Conservation (phyloP, 805 yeast genomes). For the Ogataea pini region DNA sequence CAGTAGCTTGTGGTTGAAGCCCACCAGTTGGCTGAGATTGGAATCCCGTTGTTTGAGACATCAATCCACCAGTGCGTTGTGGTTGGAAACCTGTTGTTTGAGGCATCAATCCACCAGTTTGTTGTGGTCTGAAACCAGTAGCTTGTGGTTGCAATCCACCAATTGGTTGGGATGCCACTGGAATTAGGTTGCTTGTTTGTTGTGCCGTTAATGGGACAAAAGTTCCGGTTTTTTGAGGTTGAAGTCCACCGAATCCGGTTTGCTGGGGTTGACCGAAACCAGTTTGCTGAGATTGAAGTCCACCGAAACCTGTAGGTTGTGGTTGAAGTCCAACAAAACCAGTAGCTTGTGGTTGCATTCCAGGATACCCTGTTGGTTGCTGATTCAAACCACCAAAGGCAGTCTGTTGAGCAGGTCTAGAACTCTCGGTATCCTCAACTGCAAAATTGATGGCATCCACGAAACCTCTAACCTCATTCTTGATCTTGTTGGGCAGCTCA, state of each 20-base stretch:
- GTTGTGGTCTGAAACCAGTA: conserved; percentile 34
- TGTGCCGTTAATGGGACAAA: conserved; percentile 6
- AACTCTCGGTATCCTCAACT: conserved; percentile 52
- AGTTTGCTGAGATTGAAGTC: conserved; percentile 33
- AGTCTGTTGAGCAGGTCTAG: conserved; percentile 27
- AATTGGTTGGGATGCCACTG: conserved; percentile 38
- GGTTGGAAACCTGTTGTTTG: conserved; percentile 37
- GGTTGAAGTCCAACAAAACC: conserved; percentile 8
- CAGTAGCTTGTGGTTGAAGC: conserved; percentile 22
- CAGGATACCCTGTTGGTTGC: conserved; percentile 47
- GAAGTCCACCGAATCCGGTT: conserved; percentile 15
- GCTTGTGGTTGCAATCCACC: conserved; percentile 20
- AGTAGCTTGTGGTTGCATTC: conserved; percentile 17
- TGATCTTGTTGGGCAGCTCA: conserved; percentile 67
- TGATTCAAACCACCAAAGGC: conserved; percentile 38
- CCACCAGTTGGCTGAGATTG: conserved; percentile 40
- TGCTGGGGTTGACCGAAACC: conserved; percentile 7
- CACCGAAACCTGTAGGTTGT: conserved; percentile 16
- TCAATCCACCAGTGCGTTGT: conserved; percentile 29
- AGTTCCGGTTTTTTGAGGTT: conserved; percentile 12
- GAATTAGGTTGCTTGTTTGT: conserved; percentile 37
- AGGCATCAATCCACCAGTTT: conserved; percentile 40
- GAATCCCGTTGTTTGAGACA: conserved; percentile 15
- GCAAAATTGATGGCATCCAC: conserved; percentile 85
- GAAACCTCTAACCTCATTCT: conserved; percentile 83